A percentile compares a stretch with the other conserved stretches of the same genome.
Conservation (phyloP, 2,329 filamentous ascomycete genomes). For the Lasiodiplodia citricola region DNA sequence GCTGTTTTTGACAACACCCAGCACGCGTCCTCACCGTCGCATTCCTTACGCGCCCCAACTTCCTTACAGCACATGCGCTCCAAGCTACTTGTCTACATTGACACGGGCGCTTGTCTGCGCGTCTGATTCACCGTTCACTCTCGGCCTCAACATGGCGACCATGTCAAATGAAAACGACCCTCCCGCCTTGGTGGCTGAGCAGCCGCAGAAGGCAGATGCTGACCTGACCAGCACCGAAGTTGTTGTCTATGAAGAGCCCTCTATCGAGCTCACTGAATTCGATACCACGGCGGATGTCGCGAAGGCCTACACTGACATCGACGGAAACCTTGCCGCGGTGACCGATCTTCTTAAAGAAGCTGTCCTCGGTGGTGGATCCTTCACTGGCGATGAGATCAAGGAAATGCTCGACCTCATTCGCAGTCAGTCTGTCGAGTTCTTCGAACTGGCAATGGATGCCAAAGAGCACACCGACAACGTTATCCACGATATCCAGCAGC, state of each 20-base stretch:
- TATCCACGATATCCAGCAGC: background rate
- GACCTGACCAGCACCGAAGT: background rate
- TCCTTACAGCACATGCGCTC: background rate
- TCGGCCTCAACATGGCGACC: background rate
- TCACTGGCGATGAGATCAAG: background rate
- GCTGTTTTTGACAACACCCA: background rate
- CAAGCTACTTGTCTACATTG: background rate
- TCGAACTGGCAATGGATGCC: background rate
- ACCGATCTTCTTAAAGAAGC: background rate
- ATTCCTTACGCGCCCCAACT: background rate
- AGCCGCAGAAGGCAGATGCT: too few species aligned
- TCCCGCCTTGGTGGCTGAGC: too few species aligned
- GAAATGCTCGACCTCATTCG: constrained; percentile 5
- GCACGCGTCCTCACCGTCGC: background rate
- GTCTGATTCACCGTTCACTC: background rate
- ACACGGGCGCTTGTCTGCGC: background rate
- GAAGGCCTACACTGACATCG: background rate
- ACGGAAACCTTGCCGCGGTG: background rate
- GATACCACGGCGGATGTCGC: background rate
- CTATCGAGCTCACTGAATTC: background rate
- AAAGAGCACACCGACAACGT: background rate
- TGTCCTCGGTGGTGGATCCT: background rate
- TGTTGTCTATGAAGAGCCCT: background rate
- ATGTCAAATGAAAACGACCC: background rate
- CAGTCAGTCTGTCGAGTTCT: background rate